Evolutionary conservation across 2,329 filamentous ascomycete species (phyloP), one percentile per base, ranked within the genome.

Genomic region (Ophiostoma australiae): DNA sequence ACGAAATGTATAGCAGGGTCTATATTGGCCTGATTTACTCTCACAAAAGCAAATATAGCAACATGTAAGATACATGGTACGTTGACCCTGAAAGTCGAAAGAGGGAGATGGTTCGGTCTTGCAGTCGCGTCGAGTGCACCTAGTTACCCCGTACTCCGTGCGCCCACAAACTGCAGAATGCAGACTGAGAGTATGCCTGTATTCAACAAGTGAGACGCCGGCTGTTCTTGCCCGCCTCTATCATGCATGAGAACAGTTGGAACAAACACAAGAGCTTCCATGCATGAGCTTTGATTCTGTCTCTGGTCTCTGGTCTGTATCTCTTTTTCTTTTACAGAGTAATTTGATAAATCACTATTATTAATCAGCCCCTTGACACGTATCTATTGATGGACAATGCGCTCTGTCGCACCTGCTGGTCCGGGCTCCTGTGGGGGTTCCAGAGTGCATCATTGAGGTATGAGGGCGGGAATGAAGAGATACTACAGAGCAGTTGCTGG

Each of bases 111-210:
- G 10, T 55, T 23, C 48, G 27, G 44, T 48, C 20, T 17, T 27
- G 48, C 48, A 55, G 48, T n/a, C 48, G 20, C n/a, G 27, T 31
- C 27, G 27, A 55, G 7, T 58, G 10, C 10, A 58, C 52, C n/a
- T n/a, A 13, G 52, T 58, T 63, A 63, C 58, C 58, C 58, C 58
- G 58, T 63, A 61, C 55, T 61, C 55, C 13, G 55, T 61, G 55
- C 55, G 33, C 52, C 23, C 52, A 58, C n/a, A 58, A 6, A n/a
- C 20, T 11, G 5, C 41, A 31, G 27, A 31, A 1, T 31, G 27
- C 27, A 31, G 27, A 31, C 27, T 31, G 27, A 8, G 2, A 55
- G 37, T 39, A 7, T 39, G 37, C 44, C n/a, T 20, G 17, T 48
- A 20, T 48, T 48, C 44, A 4, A 44, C 37, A 17, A 61, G 55